Evolutionary conservation across 768 basidiomycete species (phyloP).

Genomic region (Leucosporidium yakuticum): DNA sequence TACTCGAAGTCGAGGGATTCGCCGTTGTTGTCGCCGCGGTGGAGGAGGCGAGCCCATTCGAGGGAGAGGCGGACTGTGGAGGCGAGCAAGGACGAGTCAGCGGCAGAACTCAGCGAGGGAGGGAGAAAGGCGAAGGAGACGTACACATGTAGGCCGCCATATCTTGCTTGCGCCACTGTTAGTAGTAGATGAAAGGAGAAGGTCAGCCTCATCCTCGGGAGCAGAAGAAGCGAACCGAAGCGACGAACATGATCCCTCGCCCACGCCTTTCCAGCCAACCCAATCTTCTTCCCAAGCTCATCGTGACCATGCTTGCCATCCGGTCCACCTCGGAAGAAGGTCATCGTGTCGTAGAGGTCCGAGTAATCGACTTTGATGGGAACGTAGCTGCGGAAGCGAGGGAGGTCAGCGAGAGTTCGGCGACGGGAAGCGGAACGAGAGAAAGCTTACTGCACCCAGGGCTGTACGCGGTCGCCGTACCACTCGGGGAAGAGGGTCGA

Average conservation of each 20-base stretch:
- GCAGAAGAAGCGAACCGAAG: not conserved
- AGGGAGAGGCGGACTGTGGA: constrained; percentile 34
- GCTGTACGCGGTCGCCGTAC: constrained; percentile 41
- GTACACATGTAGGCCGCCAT: not conserved
- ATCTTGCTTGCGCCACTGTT: constrained; percentile 6
- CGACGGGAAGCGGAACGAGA: not conserved
- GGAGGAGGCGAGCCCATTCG: constrained; percentile 36
- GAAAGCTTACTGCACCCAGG: constrained; percentile 39
- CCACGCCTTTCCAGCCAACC: constrained; percentile 47
- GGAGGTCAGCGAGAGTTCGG: not conserved
- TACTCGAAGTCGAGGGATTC: no score
- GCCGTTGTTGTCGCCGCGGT: constrained; percentile 25
- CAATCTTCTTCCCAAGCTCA: constrained; percentile 54
- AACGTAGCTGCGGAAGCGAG: constrained; percentile 38
- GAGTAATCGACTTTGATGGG: constrained; percentile 46
- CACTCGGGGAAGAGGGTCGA: constrained; percentile 35
- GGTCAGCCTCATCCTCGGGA: not conserved
- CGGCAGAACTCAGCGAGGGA: not conserved
- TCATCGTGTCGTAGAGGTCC: constrained; percentile 49
- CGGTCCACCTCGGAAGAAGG: constrained; percentile 64
- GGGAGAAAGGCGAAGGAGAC: not conserved
- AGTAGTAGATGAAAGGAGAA: not conserved
- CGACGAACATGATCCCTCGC: constrained; percentile 22
- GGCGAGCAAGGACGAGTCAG: not conserved
- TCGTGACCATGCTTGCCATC: constrained; percentile 59